Evolutionary conservation across 2,329 filamentous ascomycete species (phyloP).

Genomic region (Salinomyces thailandicus): DNA sequence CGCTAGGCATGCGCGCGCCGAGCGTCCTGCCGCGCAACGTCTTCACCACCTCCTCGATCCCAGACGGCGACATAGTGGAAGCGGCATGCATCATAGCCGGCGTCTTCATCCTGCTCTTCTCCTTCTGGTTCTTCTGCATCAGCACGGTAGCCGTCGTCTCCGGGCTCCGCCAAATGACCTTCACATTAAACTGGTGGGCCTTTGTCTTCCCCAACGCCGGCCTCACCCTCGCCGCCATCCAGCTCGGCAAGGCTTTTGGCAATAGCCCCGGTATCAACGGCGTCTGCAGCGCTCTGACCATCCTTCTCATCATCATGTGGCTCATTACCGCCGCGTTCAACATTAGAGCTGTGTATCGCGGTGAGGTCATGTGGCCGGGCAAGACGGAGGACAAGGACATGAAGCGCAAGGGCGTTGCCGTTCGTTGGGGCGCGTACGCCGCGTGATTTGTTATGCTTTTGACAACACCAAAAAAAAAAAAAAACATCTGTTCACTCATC

Average conservation of each 20-base stretch:
- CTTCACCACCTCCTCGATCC: constrained; percentile 23
- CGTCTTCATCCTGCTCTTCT: constrained; percentile 40
- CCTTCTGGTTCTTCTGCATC: constrained; percentile 43
- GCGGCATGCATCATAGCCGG: constrained; percentile 33
- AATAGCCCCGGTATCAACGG: constrained; percentile 44
- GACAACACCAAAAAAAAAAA: no score
- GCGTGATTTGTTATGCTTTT: background rate
- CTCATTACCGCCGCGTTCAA: constrained; percentile 42
- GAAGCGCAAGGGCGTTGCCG: constrained; percentile 2
- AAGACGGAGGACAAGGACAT: constrained; percentile 48
- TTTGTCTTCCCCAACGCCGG: constrained; percentile 59
- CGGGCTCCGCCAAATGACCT: constrained; percentile 33
- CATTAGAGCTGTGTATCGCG: constrained; percentile 40
- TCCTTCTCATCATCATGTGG: constrained; percentile 47
- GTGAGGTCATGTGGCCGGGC: constrained; percentile 48
- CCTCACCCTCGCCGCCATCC: constrained; percentile 49
- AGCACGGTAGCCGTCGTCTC: constrained; percentile 29
- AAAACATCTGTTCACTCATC: no score
- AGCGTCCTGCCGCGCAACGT: constrained; percentile 26
- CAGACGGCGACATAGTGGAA: constrained; percentile 29
- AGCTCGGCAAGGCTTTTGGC: constrained; percentile 45
- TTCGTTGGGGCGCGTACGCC: background rate
- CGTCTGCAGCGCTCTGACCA: constrained; percentile 46
- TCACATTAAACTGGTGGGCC: constrained; percentile 50
- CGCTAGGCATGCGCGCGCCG: constrained; percentile 34